A percentile compares a stretch with the other conserved stretches of the same genome.
Evolutionary conservation across 768 basidiomycete species (phyloP).

Genomic region (Trametes sanguinea): DNA sequence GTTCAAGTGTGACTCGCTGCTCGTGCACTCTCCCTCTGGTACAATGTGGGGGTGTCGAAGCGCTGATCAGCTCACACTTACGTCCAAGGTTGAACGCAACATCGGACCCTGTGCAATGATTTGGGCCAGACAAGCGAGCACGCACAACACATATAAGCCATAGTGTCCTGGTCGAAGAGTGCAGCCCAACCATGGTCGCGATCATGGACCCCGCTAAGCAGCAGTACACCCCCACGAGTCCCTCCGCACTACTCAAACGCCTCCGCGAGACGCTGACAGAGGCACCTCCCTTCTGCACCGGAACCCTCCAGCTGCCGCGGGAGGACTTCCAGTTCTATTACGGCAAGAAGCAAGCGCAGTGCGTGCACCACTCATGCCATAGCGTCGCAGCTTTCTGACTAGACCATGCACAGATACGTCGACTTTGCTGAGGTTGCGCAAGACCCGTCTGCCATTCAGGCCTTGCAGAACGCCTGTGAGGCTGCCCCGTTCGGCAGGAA

Average conservation of each 20-base stretch:
- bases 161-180: background rate
- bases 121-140: no score
- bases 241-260: background rate
- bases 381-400: background rate
- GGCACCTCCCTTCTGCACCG: conserved; percentile 1
- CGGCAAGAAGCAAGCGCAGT: background rate
- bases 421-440: background rate
- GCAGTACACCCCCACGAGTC: background rate
- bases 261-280: background rate
- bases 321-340: conserved; percentile 1
- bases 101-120: no score
- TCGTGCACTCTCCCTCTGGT: no score
- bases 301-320: background rate
- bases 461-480: conserved; percentile 24
- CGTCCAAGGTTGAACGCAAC: no score
- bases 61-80: no score
- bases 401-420: background rate
- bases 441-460: conserved; percentile 3
- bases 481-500: conserved; percentile 26
- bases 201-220: background rate
- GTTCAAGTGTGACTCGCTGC: no score
- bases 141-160: background rate
- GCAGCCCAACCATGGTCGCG: background rate
- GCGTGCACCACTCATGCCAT: background rate
- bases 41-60: no score